Percentiles rank a stretch among this genome's conserved stretches.
Conservation (phyloP, 2,329 filamentous ascomycete species). For the Aspergillus quadricinctus region DNA sequence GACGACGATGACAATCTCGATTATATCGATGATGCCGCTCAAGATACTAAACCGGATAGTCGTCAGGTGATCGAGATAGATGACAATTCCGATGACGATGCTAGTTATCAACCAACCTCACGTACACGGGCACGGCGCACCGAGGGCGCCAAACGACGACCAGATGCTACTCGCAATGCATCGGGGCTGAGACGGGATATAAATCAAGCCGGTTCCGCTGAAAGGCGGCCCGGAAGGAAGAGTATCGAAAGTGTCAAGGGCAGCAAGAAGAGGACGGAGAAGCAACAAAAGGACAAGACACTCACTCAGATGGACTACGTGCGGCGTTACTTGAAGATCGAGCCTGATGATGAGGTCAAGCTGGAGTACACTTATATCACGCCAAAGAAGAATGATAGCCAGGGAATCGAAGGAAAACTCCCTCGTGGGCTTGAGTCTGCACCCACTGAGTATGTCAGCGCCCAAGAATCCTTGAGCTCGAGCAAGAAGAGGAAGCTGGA, state of each 20-base stretch:
- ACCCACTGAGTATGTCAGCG: not conserved
- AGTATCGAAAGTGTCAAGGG: conserved; percentile 14
- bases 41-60: conserved; percentile 1
- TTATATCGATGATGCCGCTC: conserved; percentile 22
- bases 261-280: conserved; percentile 20
- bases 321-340: conserved; percentile 30
- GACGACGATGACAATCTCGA: conserved; percentile 26
- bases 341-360: conserved; percentile 31
- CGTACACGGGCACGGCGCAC: conserved; percentile 6
- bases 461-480: conserved; percentile 4
- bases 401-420: not conserved
- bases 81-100: conserved; percentile 22
- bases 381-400: conserved; percentile 10
- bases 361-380: conserved; percentile 29
- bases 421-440: not conserved
- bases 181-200: conserved; percentile 15
- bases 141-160: conserved; percentile 6
- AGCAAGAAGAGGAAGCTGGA: conserved; percentile 22
- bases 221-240: conserved; percentile 19
- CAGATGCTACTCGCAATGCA: conserved; percentile 10
- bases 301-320: conserved; percentile 43
- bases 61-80: conserved; percentile 22
- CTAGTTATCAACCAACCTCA: conserved; percentile 15
- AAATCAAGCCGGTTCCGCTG: conserved; percentile 1
- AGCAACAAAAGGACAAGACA: conserved; percentile 30